Evolutionary conservation across 176 grass and related monocot species (phyloP).

Genomic region (Cymbopogon citratus): DNA sequence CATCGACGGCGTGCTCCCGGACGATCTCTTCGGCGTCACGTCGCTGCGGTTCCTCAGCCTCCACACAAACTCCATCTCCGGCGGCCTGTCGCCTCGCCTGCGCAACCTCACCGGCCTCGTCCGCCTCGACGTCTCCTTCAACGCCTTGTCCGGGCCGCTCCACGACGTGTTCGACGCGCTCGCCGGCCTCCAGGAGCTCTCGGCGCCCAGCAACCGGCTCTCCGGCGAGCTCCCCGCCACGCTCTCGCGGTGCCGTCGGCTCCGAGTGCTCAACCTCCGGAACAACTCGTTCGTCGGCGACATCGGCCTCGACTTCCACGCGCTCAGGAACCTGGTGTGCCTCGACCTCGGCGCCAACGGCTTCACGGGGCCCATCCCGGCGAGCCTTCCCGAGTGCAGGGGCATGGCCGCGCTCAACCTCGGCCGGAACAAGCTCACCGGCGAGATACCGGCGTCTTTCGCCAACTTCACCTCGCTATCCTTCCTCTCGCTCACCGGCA

Average conservation of each 20-base stretch:
- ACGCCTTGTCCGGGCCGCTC: conserved; percentile 37
- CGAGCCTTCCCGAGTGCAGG: conserved; percentile 26
- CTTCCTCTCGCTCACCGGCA: conserved; percentile 56
- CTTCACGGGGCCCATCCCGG: conserved; percentile 42
- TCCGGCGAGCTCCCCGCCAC: conserved; percentile 36
- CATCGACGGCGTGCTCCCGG: conserved; percentile 36
- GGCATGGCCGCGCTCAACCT: conserved; percentile 52
- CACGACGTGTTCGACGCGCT: conserved; percentile 47
- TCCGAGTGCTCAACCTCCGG: conserved; percentile 47
- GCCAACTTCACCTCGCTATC: conserved; percentile 35
- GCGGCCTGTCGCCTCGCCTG: conserved; percentile 18
- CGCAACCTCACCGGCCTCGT: conserved; percentile 48
- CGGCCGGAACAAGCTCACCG: conserved; percentile 49
- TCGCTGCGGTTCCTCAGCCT: conserved; percentile 32
- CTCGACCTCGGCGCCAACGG: conserved; percentile 51
- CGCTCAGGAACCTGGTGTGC: conserved; percentile 23
- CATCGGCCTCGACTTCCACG: conserved; percentile 42
- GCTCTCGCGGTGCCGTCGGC: conserved; percentile 34
- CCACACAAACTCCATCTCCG: conserved; percentile 45
- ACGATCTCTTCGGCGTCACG: conserved; percentile 35
- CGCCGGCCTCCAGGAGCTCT: conserved; percentile 30
- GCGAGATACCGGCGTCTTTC: conserved; percentile 48
- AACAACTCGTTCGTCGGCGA: conserved; percentile 47
- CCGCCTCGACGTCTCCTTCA: conserved; percentile 62
- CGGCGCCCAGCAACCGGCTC: conserved; percentile 33